Base-by-base conservation (phyloP, 148 eudicot genomes). In the Agrostemma githago region DNA sequence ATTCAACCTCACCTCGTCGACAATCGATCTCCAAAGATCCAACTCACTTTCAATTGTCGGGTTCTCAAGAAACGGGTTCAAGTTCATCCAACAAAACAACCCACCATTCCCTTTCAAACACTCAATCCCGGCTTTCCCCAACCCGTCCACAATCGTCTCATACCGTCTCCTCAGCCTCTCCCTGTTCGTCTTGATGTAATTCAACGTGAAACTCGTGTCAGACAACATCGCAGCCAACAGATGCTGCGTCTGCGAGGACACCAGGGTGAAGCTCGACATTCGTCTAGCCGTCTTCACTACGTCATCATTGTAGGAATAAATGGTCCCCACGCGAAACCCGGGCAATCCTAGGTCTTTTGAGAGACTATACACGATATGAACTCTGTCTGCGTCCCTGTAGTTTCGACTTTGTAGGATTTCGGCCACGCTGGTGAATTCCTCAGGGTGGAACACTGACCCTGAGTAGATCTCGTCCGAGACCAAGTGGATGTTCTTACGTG, bases 381-480 rank as follows among this genome's bases (percentile, higher is more conserved):
- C 88, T 12, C 90, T 75, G 20, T 95, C 96, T 0, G 89, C 60
- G 11, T 86, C 92, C 67, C 46, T 75, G 83, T 80, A 79, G 61
- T 77, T 63, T 46, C 89, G 67, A 0, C 80, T 66, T 44, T 87
- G 80, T 0, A 95, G 85, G 9, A 92, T 58, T 63, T 90, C 96
- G 4, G 96, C 87, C 17, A 95, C 77, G 82, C 98, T 95, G 19
- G 86, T 85, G 67, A 95, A 92, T 60, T 90, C 90, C 0, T 69
- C 60, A 0, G 89, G 82, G 8, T 74, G 82, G 80, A 95, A 95
- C 0, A 86, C 86, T 0, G 98, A 89, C 15, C 96, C 98, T 0
- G 97, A 92, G 86, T 95, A 95, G 80, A 95, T 95, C 74, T 95
- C 98, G 21, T 92, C 97, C 0, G 93, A 95, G 19, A 95, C 79